Conservation (phyloP, 805 yeast species). For the Candida cerambycidarum region DNA sequence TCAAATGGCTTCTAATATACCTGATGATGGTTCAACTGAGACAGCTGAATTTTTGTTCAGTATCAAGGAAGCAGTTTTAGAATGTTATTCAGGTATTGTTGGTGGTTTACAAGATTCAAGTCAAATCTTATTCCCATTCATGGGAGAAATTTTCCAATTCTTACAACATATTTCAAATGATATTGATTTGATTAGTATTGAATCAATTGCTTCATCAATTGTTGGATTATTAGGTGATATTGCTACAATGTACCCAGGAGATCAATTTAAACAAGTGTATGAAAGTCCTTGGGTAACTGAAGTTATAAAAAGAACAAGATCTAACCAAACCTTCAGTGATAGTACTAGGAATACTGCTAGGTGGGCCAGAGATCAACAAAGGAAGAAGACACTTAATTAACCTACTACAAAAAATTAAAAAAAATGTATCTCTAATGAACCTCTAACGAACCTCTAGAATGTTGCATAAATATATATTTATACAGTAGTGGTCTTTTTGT, state of each 20-base stretch:
- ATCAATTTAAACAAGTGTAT: slow-evolving; percentile 67
- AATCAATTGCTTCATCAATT: slow-evolving; percentile 74
- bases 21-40: slow-evolving; percentile 70
- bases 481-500: neutral
- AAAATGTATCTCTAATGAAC: slow-evolving; percentile 14
- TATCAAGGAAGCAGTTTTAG: slow-evolving; percentile 86
- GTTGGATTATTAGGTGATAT: slow-evolving; percentile 93
- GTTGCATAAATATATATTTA: slow-evolving; percentile 4
- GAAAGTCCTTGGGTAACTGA: slow-evolving; percentile 76
- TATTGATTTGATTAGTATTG: slow-evolving; percentile 58
- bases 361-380: slow-evolving; percentile 93
- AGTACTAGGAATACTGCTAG: slow-evolving; percentile 87
- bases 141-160: slow-evolving; percentile 69
- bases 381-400: slow-evolving; percentile 23
- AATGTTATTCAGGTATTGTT: slow-evolving; percentile 92
- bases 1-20: slow-evolving; percentile 59
- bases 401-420: no score
- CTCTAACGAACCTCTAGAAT: slow-evolving; percentile 13
- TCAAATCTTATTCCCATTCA: slow-evolving; percentile 60
- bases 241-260: slow-evolving; percentile 80
- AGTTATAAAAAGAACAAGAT: slow-evolving; percentile 70
- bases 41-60: slow-evolving; percentile 70
- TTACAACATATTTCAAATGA: slow-evolving; percentile 61
- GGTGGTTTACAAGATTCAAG: slow-evolving; percentile 81
- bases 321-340: slow-evolving; percentile 58